Evolutionary conservation across 164 flowering plant species (phyloP), one percentile per base, ranked within the genome.

Genomic region (Saururus chinensis): DNA sequence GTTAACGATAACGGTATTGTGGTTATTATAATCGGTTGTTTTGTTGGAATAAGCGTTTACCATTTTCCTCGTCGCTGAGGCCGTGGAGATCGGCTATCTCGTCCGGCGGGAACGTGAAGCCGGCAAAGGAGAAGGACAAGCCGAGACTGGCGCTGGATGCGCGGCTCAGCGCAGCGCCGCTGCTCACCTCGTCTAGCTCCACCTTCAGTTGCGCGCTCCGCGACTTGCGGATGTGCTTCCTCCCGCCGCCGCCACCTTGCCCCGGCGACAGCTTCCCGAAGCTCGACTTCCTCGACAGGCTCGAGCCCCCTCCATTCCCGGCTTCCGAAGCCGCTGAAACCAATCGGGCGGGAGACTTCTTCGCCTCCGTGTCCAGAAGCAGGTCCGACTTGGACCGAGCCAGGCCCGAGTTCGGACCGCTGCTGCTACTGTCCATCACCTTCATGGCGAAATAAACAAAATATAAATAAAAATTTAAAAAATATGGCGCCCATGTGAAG

Each of bases 91-190:
- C 85, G 23, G 89, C 83, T 22, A 85, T 80, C 42, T 86, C 96
- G 4, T 88, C 97, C 0, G 87, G 83, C 1, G 96, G 96, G 23
- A 83, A 45, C n/a, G 84, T 79, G 81, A 88, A 90, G 56, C 96
- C 98, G 10, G 96, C 82, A 81, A 88, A 84, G 65, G 93, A 81
- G 74, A 86, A 89, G 7, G 98, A 93, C 66, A 93, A 73, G 59
- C 97, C 97, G 55, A 93, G 66, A 79, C 97, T 89, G 56, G 98
- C 97, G 59, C 97, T 89, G 21, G 97, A 89, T 17, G 97, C 97
- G 42, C 98, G 71, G 77, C 98, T 93, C 25, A 93, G 75, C 1
- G 96, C 92, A 0, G 98, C 89, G 24, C 90, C 76, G 63, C 87
- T 81, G 71, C 78, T 75, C 20, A 82, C 61, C 53, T 84, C 93